Base-by-base conservation (phyloP, 306 rosid genomes). In the Lathyrus tuberosus region DNA sequence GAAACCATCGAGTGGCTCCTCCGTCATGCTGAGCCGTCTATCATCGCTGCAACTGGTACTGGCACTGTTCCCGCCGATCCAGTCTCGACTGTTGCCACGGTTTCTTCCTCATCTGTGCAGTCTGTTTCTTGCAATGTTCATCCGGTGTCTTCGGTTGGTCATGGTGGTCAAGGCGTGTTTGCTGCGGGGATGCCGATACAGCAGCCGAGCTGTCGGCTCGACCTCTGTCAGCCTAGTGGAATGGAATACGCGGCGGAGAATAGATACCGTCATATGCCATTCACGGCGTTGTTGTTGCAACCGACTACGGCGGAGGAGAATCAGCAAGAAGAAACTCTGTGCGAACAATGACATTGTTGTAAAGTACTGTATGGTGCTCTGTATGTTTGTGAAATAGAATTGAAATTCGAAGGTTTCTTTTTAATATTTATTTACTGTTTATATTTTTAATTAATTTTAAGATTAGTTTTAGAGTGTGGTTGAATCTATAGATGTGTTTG, bases 1-100 rank as follows among this genome's bases (percentile, higher is more conserved):
- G 94, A 93, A 81, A 93, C 97, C 10, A 90, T 93, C 52, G 92
- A 93, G 86, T 93, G 98, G 98, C 90, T 93, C 10, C 91, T 93
- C 54, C 92, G 95, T 10, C 89, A 90, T 22, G 96, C 98, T 4
- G 97, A 94, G 62, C 87, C 92, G 9, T 85, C 97, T 14, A 90
- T 94, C 56, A 79, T 90, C 22, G 90, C 96, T 8, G 95, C 89
- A 71, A 94, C 98, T 0, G 97, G 98, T 1, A 26, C 90, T 12
- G 98, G 98, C 2, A 88, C 93, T 0, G 70, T 81, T 63, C 98
- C 98, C 0, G 40, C 91, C 0, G 81, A 52, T 1, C 80, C 82
- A 0, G 67, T 91, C 5, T 82, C 94, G 46, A 69, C 87, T 5
- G 17, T 78, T 10, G 5, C 91, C 5, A 14, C 81, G 0, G 37